Conservation (phyloP, 1,284 basidiomycete genomes). For the Pseudozyma thailandica region DNA sequence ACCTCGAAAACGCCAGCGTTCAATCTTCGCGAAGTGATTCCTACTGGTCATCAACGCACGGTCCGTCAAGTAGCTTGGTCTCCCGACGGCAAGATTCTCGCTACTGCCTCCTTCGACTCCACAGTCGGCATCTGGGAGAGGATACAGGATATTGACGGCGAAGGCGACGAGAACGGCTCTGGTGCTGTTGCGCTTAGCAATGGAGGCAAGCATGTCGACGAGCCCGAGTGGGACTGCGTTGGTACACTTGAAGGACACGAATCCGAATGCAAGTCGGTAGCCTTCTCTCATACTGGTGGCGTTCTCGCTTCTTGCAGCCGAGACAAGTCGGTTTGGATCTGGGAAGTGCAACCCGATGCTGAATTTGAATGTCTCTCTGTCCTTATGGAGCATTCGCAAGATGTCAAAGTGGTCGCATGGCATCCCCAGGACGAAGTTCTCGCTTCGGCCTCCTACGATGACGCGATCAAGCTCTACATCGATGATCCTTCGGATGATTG, state of each 20-base stretch:
- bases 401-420: conserved; percentile 95
- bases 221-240: conserved; percentile 78
- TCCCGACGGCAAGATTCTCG: conserved; percentile 86
- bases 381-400: conserved; percentile 95
- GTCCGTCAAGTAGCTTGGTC: conserved; percentile 91
- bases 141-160: conserved; percentile 62
- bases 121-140: conserved; percentile 90
- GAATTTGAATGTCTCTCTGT: conserved; percentile 91
- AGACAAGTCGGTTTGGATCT: conserved; percentile 98
- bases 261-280: conserved; percentile 95
- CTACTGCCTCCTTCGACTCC: conserved; percentile 93
- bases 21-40: conserved; percentile 64
- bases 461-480: conserved; percentile 91
- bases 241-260: conserved; percentile 93
- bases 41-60: conserved; percentile 87
- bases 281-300: conserved; percentile 81
- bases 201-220: conserved; percentile 55
- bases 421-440: conserved; percentile 95
- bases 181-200: conserved; percentile 68
- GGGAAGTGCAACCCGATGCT: conserved; percentile 86
- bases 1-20: conserved; percentile 54
- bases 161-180: conserved; percentile 3
- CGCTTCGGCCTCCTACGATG: conserved; percentile 96
- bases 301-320: conserved; percentile 90
- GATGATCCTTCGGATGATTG: conserved; percentile 96